Percentiles rank a stretch among this genome's conserved stretches.
phyloP scores from a whole-genome alignment of 176 grass and related monocot species.

The Melocanna baccifera region DNA sequence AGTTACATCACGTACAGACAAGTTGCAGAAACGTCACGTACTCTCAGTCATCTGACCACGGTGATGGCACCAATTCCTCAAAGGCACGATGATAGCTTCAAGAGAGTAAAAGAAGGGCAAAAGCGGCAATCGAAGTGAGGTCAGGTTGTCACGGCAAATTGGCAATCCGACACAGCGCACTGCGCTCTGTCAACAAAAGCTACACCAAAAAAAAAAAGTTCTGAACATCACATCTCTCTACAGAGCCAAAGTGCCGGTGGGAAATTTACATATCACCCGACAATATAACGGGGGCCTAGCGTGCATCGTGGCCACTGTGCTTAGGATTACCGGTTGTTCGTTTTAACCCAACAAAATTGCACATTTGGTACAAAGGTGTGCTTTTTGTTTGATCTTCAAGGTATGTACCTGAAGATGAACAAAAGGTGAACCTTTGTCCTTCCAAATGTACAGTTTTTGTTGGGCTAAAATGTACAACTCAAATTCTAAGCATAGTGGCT shows the following conservation, averaged over 20 bases:
- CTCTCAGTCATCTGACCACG: neutral
- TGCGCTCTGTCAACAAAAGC: conserved; percentile 32
- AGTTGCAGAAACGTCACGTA: neutral
- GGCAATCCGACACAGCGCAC: conserved; percentile 23
- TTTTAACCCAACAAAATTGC: conserved; percentile 38
- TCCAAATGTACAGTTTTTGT: conserved; percentile 12
- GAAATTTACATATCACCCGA: conserved; percentile 52
- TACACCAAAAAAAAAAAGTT: neutral
- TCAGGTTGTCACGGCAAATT: neutral
- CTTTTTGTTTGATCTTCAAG: neutral
- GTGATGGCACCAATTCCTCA: neutral
- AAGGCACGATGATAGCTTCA: neutral
- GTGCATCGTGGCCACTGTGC: neutral
- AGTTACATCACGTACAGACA: neutral
- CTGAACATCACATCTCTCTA: conserved; percentile 10
- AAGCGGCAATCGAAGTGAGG: neutral
- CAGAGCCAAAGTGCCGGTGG: conserved; percentile 33
- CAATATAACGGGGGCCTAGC: conserved; percentile 27
- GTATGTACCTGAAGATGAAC: neutral
- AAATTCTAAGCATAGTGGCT: neutral
- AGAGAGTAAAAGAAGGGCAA: neutral
- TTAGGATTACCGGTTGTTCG: neutral
- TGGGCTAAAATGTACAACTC: conserved; percentile 13
- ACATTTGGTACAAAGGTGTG: neutral
- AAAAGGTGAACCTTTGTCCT: neutral